Evolutionary conservation across 2,329 filamentous ascomycete species (phyloP).

Genomic region (Epichloe uncinata): DNA sequence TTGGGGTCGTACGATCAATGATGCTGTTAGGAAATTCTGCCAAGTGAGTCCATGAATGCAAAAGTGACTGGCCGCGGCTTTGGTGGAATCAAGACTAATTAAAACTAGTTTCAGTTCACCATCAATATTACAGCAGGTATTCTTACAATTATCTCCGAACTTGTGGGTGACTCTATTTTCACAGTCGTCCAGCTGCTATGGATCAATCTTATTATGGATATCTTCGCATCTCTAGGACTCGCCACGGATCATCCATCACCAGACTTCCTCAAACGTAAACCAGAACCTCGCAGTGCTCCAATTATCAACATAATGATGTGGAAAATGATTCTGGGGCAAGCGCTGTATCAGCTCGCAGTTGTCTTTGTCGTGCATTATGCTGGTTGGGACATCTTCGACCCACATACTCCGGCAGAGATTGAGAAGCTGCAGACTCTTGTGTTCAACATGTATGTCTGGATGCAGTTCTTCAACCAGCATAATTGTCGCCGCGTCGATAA

Average conservation of each 20-base stretch:
- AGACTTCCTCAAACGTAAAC: constrained; percentile 48
- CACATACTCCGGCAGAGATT: constrained; percentile 20
- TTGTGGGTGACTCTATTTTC: constrained; percentile 39
- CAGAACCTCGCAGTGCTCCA: constrained; percentile 58
- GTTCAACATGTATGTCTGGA: constrained; percentile 81
- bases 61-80: not conserved
- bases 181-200: constrained; percentile 54
- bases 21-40: constrained; percentile 51
- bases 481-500: constrained; percentile 73
- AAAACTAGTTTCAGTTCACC: constrained; percentile 44
- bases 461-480: constrained; percentile 80
- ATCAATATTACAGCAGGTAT: constrained; percentile 56
- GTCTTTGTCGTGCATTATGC: constrained; percentile 49
- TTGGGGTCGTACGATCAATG: constrained; percentile 51
- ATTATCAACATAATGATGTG: constrained; percentile 68
- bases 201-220: constrained; percentile 60
- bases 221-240: constrained; percentile 50
- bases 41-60: constrained; percentile 25
- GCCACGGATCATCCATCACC: constrained; percentile 47
- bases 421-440: constrained; percentile 48
- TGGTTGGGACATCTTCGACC: constrained; percentile 43
- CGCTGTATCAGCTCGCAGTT: constrained; percentile 57
- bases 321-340: constrained; percentile 81
- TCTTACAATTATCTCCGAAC: constrained; percentile 49
- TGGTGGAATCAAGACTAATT: not conserved